Base-by-base conservation (phyloP, 2,329 filamentous ascomycete genomes). In the Penicillium psychrosexuale region DNA sequence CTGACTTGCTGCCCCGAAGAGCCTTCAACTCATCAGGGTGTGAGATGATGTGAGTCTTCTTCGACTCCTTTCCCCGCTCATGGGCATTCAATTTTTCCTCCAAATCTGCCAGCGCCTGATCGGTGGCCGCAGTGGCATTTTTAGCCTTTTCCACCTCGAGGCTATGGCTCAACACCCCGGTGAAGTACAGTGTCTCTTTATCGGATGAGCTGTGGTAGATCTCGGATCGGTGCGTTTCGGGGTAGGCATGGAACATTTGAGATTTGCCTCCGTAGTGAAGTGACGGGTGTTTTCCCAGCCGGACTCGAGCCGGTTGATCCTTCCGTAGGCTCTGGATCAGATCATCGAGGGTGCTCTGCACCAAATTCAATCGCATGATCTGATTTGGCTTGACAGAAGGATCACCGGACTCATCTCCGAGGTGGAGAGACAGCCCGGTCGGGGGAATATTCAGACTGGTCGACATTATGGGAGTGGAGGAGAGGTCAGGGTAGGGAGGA, bases 61-160 rank as follows among this genome's bases (percentile, higher is more conserved):
- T 84, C 36, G 82, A 82, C 69, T 84, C 79, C 70, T 84, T 85
- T 60, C 83, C 78, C 65, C 84, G 77, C 65, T 84, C 77, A 48
- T 83, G 78, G 22, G 81, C 80, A 57, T 79, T 84, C 68, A 87
- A 75, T 64, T 77, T 84, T 67, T 77, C 82, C 69, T 84, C 80
- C 51, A 87, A 75, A 37, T 78, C 79, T 50, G 82, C 82, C 69
- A 86, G 70, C 28, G 84, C 84, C 56, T 81, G 79, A 68, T 87
- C 84, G 37, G 79, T 79, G 57, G 80, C 81, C 28, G 80, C 79
- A 40, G 79, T 82, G 34, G 76, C 80, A 66, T 80, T 75, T 67
- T 80, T 76, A 37, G 79, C 79, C 69, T 80, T 80, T 64, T 81
- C 77, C 34, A 84, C 78, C 61, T 78, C 77, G 34, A 85, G 75